Evolutionary conservation across 2,329 filamentous ascomycete species (phyloP).

Genomic region (Colletotrichum limetticola): DNA sequence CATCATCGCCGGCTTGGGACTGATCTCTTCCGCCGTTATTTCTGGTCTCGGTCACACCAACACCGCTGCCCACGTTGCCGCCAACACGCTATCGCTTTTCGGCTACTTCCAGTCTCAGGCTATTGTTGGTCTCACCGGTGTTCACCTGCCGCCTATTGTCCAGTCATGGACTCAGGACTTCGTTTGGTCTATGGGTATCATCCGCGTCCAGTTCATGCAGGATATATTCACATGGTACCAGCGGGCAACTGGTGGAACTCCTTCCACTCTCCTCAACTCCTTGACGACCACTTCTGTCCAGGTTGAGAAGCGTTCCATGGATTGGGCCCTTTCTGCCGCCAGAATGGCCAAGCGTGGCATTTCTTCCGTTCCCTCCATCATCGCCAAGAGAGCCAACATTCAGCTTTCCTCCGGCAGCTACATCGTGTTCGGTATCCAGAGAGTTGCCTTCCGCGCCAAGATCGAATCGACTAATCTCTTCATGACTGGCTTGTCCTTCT

Average conservation of each 20-base stretch:
- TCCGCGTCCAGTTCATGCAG: slow-evolving; percentile 88
- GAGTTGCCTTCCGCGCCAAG: slow-evolving; percentile 84
- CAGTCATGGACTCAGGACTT: slow-evolving; percentile 97
- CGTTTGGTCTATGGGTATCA: slow-evolving; percentile 98
- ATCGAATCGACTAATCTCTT: slow-evolving; percentile 96
- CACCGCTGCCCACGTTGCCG: slow-evolving; percentile 92
- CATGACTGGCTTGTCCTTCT: slow-evolving; percentile 90
- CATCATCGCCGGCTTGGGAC: slow-evolving; percentile 84
- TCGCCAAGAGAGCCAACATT: slow-evolving; percentile 67
- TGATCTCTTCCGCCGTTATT: slow-evolving; percentile 87
- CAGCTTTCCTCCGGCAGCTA: slow-evolving; percentile 65
- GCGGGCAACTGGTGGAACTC: slow-evolving; percentile 87
- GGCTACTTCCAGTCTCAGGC: slow-evolving; percentile 95
- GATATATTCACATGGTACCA: slow-evolving; percentile 95
- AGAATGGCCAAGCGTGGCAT: slow-evolving; percentile 60
- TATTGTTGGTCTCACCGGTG: slow-evolving; percentile 85
- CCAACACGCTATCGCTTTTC: slow-evolving; percentile 93
- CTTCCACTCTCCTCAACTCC: slow-evolving; percentile 80
- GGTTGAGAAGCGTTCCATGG: slow-evolving; percentile 72
- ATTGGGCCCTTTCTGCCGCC: slow-evolving; percentile 41
- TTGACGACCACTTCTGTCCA: slow-evolving; percentile 83
- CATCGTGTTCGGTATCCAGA: slow-evolving; percentile 83
- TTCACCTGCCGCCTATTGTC: slow-evolving; percentile 87
- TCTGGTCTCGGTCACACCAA: slow-evolving; percentile 93
- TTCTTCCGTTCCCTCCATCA: slow-evolving; percentile 38